Percentiles rank a stretch among this genome's conserved stretches.
phyloP scores from a whole-genome alignment of 1,284 basidiomycete genomes.

The Malassezia brasiliensis region DNA sequence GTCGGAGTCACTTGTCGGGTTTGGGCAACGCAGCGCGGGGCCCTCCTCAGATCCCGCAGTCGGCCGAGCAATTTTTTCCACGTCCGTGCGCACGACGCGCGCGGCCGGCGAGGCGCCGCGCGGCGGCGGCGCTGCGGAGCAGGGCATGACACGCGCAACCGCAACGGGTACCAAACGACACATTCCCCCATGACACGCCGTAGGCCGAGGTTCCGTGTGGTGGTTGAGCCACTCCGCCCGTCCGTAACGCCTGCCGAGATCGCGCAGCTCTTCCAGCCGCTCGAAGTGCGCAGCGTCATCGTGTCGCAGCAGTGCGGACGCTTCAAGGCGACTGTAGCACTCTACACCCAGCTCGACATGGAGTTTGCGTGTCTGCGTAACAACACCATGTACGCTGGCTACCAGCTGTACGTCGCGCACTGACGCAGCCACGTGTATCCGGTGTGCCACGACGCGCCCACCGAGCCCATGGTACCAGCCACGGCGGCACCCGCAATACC shows the following conservation, averaged over 20 bases:
- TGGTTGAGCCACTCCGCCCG: slow-evolving; percentile 3
- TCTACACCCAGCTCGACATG: not conserved
- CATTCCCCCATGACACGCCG: slow-evolving; percentile 5
- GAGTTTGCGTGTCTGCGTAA: slow-evolving; percentile 4
- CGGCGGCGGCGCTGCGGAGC: too few species aligned
- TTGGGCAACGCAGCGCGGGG: too few species aligned
- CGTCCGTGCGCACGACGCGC: slow-evolving; percentile 4
- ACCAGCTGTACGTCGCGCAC: not conserved
- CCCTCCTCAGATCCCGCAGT: not conserved
- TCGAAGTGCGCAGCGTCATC: not conserved
- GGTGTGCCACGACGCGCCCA: not conserved
- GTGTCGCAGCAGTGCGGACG: not conserved
- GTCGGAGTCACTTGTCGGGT: too few species aligned
- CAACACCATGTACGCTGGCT: not conserved
- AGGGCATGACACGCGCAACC: not conserved
- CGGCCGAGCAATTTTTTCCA: not conserved
- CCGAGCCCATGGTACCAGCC: not conserved
- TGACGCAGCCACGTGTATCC: not conserved
- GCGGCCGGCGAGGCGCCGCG: too few species aligned
- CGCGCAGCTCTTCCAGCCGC: not conserved
- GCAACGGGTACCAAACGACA: not conserved
- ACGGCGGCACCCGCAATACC: not conserved
- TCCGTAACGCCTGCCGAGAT: slow-evolving; percentile 4
- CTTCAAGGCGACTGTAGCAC: not conserved
- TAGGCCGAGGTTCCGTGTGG: not conserved